These are phyloP conservation scores for Gleditsia sinensis DNA, from an alignment of 306 rosid species.

Conservation along the genomic window DNA sequence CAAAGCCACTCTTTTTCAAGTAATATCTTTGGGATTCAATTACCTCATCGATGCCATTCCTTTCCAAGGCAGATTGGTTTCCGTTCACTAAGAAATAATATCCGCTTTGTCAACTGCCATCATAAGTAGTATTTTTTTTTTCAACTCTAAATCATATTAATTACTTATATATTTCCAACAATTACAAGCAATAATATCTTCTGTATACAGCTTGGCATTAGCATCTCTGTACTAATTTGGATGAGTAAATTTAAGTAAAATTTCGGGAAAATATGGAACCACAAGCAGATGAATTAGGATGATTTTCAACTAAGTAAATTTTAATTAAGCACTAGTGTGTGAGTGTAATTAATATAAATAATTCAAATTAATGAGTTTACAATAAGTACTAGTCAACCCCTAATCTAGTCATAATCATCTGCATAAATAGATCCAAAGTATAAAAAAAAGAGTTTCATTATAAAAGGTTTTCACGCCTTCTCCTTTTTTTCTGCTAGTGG, in stretches of 20 bases:
- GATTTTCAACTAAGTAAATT: too few species aligned
- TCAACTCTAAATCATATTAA: too few species aligned
- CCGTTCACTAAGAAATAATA: too few species aligned
- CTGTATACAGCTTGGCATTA: too few species aligned
- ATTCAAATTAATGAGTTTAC: not conserved
- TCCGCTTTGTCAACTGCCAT: too few species aligned
- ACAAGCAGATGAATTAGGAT: too few species aligned
- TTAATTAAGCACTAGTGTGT: too few species aligned
- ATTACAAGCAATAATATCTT: not conserved
- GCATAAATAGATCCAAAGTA: not conserved
- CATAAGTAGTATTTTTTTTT: too few species aligned
- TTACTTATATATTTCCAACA: not conserved
- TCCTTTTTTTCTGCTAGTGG: not conserved
- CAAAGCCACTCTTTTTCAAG: conserved; percentile 34
- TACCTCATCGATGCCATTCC: conserved; percentile 29
- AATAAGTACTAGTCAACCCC: not conserved
- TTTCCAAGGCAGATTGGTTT: not conserved
- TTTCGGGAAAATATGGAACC: too few species aligned
- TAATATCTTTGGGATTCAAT: conserved; percentile 33
- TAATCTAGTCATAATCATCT: not conserved
- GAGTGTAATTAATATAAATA: too few species aligned
- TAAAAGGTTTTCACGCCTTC: not conserved
- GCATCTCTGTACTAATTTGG: not conserved
- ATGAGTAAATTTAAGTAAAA: too few species aligned
- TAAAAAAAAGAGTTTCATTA: not conserved